Evolutionary conservation across 2,329 filamentous ascomycete species (phyloP).

Genomic region (Bretziella fagacearum): DNA sequence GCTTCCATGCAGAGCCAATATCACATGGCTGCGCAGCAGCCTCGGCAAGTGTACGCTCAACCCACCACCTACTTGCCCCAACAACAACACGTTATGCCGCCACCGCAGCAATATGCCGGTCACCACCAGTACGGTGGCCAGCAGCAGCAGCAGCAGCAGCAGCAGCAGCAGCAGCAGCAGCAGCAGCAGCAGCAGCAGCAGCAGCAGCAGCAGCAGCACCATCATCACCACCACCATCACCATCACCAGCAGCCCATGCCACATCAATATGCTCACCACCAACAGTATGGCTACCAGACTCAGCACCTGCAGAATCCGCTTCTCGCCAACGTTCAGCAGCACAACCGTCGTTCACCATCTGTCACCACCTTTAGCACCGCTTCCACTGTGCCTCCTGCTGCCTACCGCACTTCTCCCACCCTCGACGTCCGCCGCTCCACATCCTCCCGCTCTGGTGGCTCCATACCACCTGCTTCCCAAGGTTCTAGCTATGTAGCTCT

Average conservation of each 20-base stretch:
- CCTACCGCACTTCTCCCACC: conserved; percentile 37
- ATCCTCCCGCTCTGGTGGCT: conserved; percentile 55
- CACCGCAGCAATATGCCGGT: conserved; percentile 2
- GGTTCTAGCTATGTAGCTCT: conserved; percentile 78
- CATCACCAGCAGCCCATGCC: conserved; percentile 8
- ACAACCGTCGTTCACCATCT: conserved; percentile 43
- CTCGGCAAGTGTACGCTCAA: conserved; percentile 3
- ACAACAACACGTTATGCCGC: conserved; percentile 9
- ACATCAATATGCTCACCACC: conserved; percentile 2
- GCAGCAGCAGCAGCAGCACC: conserved; percentile 12
- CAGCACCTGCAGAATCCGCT: conserved; percentile 17
- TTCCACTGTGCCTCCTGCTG: conserved; percentile 44
- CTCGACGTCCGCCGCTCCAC: conserved; percentile 56
- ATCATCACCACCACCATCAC: background rate
- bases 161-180: conserved; percentile 11
- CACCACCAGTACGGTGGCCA: conserved; percentile 1
- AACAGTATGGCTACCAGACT: conserved; percentile 15
- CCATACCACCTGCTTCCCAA: conserved; percentile 21
- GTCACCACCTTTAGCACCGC: conserved; percentile 53
- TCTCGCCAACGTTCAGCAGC: conserved; percentile 19
- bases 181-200: conserved; percentile 6
- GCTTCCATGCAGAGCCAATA: conserved; percentile 9
- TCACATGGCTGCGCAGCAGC: conserved; percentile 8
- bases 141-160: conserved; percentile 8
- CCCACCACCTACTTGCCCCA: conserved; percentile 1